Evolutionary conservation across 768 basidiomycete species (phyloP), one percentile per base, ranked within the genome.

Genomic region (Trametopsis cervina): DNA sequence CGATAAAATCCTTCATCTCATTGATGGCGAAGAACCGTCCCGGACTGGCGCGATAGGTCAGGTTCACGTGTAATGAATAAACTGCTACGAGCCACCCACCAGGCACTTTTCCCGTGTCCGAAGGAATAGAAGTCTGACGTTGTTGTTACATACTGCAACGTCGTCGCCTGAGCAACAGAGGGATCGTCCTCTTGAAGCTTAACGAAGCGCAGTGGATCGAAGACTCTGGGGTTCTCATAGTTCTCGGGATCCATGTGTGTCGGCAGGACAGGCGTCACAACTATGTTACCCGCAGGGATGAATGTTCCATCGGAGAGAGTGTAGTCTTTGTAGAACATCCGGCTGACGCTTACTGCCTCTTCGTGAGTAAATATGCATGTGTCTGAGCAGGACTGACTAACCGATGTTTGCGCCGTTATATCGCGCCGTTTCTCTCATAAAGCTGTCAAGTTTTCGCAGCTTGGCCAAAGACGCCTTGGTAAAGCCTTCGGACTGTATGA

Each of bases 241-340:
- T 64, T 46, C 11, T 43, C 47, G 48, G 60, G 51, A 42, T 61
- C 58, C 18, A 17, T 39, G 44, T 75, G 73, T 29, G 61, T 62
- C 3, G 60, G 57, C 12, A 47, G 48, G 12, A 55, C 33, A 0
- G 70, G 56, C 2, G 66, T 56, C 7, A 59, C 54, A 6, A 75
- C 48, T 23, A 63, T 57, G 0, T 68, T 66, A 2, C 70, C 72
- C 26, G 60, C 57, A 3, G 73, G 73, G 11, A 77, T 52, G 37
- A 55, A 51, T 1, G 66, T 69, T 4, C 73, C 74, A 54, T 76
- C 66, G 2, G 70, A 71, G 44, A 78, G 68, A 1, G 65, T 69
- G 55, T 68, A 69, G 36, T 71, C 68, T 44, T 66, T 59, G 20
- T 67, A 40, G 2, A 63, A 64, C 47, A 63, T 60, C 4, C 73